Percentiles rank a stretch among this genome's conserved stretches.
Evolutionary conservation across 306 rosid species (phyloP).

Genomic region (Astragalus glycyphyllos): DNA sequence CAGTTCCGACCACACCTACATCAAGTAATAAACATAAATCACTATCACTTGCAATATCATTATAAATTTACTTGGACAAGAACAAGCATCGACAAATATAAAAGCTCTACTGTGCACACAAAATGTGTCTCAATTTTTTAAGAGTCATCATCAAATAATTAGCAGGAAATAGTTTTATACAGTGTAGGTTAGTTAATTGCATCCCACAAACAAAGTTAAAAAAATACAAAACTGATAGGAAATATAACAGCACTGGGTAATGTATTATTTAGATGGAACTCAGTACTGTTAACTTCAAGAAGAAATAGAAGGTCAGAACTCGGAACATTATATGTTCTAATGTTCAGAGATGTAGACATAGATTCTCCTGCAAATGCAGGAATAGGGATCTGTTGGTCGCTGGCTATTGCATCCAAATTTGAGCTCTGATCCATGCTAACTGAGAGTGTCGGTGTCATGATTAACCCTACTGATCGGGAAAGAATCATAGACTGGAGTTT

Average conservation of each 20-base stretch:
- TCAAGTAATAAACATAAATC: slow-evolving; percentile 32
- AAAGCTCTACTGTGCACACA: background rate
- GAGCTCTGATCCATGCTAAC: slow-evolving; percentile 45
- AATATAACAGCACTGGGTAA: background rate
- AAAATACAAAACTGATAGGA: slow-evolving; percentile 24
- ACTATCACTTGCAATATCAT: slow-evolving; percentile 42
- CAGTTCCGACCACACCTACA: slow-evolving; percentile 38
- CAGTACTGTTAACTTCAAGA: slow-evolving; percentile 18
- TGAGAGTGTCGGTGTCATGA: slow-evolving; percentile 52
- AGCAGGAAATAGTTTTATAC: slow-evolving; percentile 10
- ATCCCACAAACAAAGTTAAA: background rate
- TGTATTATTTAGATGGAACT: slow-evolving; percentile 14
- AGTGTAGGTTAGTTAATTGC: background rate
- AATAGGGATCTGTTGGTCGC: slow-evolving; percentile 43
- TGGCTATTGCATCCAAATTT: slow-evolving; percentile 38
- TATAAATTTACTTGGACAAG: slow-evolving; percentile 20
- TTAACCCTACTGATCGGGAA: slow-evolving; percentile 49
- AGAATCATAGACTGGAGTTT: slow-evolving; percentile 12
- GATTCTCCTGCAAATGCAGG: slow-evolving; percentile 39
- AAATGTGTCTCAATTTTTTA: slow-evolving; percentile 1
- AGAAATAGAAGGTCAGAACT: background rate
- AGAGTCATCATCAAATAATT: slow-evolving; percentile 19
- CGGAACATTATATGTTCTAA: background rate
- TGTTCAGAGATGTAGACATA: slow-evolving; percentile 8
- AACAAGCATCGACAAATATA: slow-evolving; percentile 5